Conservation (phyloP, 306 rosid genomes). For the Medicago arabica region DNA sequence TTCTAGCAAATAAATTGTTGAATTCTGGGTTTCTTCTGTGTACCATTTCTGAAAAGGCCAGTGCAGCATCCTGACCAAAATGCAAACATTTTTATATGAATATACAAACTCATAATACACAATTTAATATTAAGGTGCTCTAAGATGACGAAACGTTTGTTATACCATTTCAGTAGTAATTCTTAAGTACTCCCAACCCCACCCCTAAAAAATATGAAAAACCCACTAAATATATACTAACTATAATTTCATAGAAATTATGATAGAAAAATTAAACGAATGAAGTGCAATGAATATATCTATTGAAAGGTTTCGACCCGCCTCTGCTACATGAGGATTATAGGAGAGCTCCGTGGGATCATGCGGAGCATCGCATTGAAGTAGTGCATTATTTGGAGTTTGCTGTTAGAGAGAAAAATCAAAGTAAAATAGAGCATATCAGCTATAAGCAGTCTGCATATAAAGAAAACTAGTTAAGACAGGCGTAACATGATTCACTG, state of each 20-base stretch:
- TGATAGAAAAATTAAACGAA: neutral
- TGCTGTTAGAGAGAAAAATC: slow-evolving; percentile 24
- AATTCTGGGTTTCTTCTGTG: slow-evolving; percentile 37
- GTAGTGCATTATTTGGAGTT: slow-evolving; percentile 27
- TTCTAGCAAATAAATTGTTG: slow-evolving; percentile 17
- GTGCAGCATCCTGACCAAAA: slow-evolving; percentile 50
- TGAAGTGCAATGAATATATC: neutral
- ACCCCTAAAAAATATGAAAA: neutral
- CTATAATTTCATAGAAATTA: slow-evolving; percentile 15
- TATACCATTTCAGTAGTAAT: neutral
- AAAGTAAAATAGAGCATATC: slow-evolving; percentile 8
- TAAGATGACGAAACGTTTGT: slow-evolving; percentile 4
- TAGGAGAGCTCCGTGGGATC: slow-evolving; percentile 20
- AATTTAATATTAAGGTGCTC: slow-evolving; percentile 11
- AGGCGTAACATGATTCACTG: slow-evolving; percentile 33
- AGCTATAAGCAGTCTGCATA: neutral
- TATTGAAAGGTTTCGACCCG: slow-evolving; percentile 26
- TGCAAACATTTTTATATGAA: slow-evolving; percentile 16
- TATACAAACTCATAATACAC: slow-evolving; percentile 24
- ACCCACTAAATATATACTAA: slow-evolving; percentile 20
- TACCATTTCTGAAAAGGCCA: slow-evolving; percentile 39
- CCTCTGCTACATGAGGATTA: slow-evolving; percentile 37
- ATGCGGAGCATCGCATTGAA: slow-evolving; percentile 35
- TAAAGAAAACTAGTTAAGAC: slow-evolving; percentile 37
- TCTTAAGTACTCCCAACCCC: slow-evolving; percentile 7